These are phyloP conservation scores for Schwanniomyces pseudopolymorphus DNA, from an alignment of 805 yeast genomes.

Conservation along the genomic window DNA sequence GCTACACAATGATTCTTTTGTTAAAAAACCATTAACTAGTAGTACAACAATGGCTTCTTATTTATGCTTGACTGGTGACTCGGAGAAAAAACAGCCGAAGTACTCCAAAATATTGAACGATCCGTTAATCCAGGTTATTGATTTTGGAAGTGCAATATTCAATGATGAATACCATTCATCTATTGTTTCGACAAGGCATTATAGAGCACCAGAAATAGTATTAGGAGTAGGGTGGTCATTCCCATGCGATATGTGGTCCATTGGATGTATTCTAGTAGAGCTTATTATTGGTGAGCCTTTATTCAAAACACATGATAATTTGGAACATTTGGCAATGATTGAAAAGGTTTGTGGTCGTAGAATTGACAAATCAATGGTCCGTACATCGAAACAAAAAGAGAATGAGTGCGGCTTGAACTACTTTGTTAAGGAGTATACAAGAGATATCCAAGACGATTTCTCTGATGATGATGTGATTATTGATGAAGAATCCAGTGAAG, in stretches of 20 bases:
- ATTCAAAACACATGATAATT: conserved; percentile 91
- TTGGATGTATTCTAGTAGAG: conserved; percentile 92
- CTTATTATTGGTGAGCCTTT: conserved; percentile 90
- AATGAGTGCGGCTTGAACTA: conserved; percentile 42
- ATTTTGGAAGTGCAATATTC: conserved; percentile 96
- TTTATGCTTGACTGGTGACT: conserved; percentile 20
- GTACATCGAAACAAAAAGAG: conserved; percentile 28
- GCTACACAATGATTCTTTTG: conserved; percentile 53
- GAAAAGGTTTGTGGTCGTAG: conserved; percentile 66
- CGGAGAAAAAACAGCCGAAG: conserved; percentile 28
- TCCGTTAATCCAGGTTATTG: conserved; percentile 86
- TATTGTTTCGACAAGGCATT: conserved; percentile 92
- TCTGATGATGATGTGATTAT: conserved; percentile 24
- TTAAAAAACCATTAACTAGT: conserved; percentile 34
- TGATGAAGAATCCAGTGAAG: conserved; percentile 28
- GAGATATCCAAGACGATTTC: conserved; percentile 9
- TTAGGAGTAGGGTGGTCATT: conserved; percentile 95
- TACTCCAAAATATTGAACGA: conserved; percentile 56
- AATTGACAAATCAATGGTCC: conserved; percentile 46
- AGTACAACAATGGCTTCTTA: conserved; percentile 35
- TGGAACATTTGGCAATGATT: conserved; percentile 95
- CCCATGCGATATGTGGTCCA: conserved; percentile 96
- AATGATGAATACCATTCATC: conserved; percentile 91
- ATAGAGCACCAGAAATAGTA: conserved; percentile 95
- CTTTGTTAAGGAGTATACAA: conserved; percentile 27